Evolutionary conservation across 2,329 filamentous ascomycete genomes (phyloP), one percentile per base, ranked within the genome.

Genomic region (Stemphylium lycopersici): DNA sequence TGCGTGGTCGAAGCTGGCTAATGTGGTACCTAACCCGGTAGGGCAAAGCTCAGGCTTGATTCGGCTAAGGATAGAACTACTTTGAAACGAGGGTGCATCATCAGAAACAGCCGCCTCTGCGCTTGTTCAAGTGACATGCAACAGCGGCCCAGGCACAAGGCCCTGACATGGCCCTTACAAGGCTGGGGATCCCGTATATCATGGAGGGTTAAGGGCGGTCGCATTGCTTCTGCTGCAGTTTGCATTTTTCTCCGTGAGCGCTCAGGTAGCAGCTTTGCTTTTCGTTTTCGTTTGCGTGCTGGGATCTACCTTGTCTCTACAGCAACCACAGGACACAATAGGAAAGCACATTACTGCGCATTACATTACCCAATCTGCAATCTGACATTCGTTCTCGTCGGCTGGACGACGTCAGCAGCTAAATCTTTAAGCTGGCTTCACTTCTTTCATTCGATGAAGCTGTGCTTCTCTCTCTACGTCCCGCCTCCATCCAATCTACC

Each of bases 91-190:
- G 41, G 36, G 18, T 58, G 52, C 55, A 55, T 41, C 48, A 42
- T 56, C 61, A 37, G 61, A 67, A 67, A 66, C 62, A 58, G 51
- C 45, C 56, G 55, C 39, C 48, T 51, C 56, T 49, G 49, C 58
- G 55, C 38, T 33, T 40, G 36, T 16, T 32, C 45, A 39, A 48
- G 29, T 39, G 45, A 33, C 39, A 40, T 47, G 43, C 40, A 39
- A 39, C 42, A 31, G 47, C 47, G 34, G 32, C 24, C 37, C 45
- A 43, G 47, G 50, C 22, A 4, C 22, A 24, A 24, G 22, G 22
- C 22, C 22, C 4, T 24, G 22, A 18, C 22, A 24, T 5, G 22
- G 22, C 22, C 22, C 4, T 24, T 3, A 18, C 29, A 18, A 36
- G 47, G 33, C 36, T 26, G 40, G 13, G 16, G 22, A 39, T 24